These are phyloP conservation scores for Aspergillus nomiae DNA, from an alignment of 2,329 filamentous ascomycete genomes.

Conservation along the genomic window DNA sequence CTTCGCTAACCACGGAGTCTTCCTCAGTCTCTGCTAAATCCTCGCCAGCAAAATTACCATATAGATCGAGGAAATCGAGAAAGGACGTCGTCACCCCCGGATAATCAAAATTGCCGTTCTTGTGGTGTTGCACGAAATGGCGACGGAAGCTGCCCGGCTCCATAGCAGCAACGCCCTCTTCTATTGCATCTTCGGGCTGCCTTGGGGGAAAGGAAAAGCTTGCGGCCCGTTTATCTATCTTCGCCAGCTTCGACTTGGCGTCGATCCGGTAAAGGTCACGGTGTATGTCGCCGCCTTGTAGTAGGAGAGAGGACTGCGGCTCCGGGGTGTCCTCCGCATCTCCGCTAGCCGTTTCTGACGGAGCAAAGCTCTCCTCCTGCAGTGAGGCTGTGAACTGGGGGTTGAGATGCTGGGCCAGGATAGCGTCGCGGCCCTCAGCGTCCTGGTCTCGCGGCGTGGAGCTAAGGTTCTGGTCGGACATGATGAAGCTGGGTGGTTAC, in stretches of 20 bases:
- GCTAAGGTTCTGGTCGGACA: background rate
- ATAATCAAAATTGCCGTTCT: slow-evolving; percentile 26
- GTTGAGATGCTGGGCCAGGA: background rate
- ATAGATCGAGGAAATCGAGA: slow-evolving; percentile 73
- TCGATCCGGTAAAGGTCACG: slow-evolving; percentile 76
- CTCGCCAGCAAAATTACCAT: slow-evolving; percentile 76
- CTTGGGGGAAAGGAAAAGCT: slow-evolving; percentile 63
- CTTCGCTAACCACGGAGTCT: slow-evolving; percentile 39
- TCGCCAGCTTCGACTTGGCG: slow-evolving; percentile 50
- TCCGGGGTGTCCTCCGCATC: slow-evolving; percentile 14
- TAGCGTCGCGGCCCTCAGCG: background rate
- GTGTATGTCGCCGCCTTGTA: slow-evolving; percentile 78
- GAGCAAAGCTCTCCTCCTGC: background rate
- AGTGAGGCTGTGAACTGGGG: background rate
- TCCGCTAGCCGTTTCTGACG: background rate
- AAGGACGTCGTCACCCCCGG: slow-evolving; percentile 47
- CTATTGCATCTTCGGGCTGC: slow-evolving; percentile 25
- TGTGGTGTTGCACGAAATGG: slow-evolving; percentile 49
- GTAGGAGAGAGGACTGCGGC: slow-evolving; percentile 66
- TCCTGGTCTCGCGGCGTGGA: background rate
- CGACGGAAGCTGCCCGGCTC: slow-evolving; percentile 58
- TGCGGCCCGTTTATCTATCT: slow-evolving; percentile 58
- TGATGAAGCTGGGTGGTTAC: background rate
- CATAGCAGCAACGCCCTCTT: slow-evolving; percentile 47
- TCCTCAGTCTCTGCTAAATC: slow-evolving; percentile 63